phyloP scores from a whole-genome alignment of 768 basidiomycete genomes.

The Vararia minispora region DNA sequence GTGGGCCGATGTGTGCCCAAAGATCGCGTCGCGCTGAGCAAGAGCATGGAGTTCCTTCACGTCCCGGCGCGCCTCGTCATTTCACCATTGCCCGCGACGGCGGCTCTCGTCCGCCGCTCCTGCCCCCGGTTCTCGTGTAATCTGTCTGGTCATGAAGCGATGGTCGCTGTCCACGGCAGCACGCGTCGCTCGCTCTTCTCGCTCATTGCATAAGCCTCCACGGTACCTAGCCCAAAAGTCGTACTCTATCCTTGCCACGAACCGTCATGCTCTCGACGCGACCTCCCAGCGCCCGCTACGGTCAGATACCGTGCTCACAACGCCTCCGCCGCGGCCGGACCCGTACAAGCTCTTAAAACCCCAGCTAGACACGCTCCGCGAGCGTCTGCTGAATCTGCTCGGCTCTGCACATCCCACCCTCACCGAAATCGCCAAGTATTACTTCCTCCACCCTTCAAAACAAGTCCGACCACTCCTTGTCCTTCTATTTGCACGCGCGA shows the following conservation, averaged over 20 bases:
- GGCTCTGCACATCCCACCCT: conserved; percentile 86
- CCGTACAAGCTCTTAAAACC: conserved; percentile 61
- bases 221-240: no score
- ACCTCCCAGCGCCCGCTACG: conserved; percentile 2
- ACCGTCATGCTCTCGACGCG: conserved; percentile 4
- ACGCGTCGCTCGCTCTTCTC: no score
- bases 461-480: conserved; percentile 86
- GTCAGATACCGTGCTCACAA: neutral
- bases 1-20: no score
- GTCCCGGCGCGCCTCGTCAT: no score
- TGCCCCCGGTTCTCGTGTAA: no score
- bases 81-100: neutral
- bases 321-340: conserved; percentile 30
- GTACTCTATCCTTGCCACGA: no score
- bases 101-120: no score
- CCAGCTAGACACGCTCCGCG: conserved; percentile 63
- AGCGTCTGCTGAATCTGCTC: conserved; percentile 63
- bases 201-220: no score
- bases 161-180: no score
- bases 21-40: no score
- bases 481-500: conserved; percentile 82
- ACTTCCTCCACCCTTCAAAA: conserved; percentile 83
- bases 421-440: conserved; percentile 81
- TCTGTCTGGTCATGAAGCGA: no score
- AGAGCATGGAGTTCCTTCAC: no score